These are phyloP conservation scores for Cichorium intybus DNA, from an alignment of 140 eudicot species.

Conservation along the genomic window DNA sequence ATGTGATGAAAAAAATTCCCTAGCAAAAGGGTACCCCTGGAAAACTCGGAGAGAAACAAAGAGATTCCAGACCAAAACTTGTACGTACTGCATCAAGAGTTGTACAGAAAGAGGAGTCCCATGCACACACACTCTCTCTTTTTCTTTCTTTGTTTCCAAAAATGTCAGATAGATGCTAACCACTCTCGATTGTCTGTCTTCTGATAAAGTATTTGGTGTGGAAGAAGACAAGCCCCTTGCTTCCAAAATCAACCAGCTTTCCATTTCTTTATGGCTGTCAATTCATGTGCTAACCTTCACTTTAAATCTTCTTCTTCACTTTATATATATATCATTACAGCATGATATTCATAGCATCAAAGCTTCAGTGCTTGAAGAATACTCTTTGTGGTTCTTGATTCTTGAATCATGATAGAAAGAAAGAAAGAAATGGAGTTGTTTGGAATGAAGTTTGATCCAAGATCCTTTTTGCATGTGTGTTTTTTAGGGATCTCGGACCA, in stretches of 20 bases:
- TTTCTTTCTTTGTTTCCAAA: neutral
- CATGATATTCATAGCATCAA: slow-evolving; percentile 23
- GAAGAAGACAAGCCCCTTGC: slow-evolving; percentile 39
- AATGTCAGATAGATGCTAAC: slow-evolving; percentile 28
- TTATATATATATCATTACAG: slow-evolving; percentile 30
- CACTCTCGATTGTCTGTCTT: slow-evolving; percentile 42
- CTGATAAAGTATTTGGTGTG: slow-evolving; percentile 26
- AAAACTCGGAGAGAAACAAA: slow-evolving; percentile 16
- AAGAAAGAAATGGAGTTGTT: slow-evolving; percentile 48
- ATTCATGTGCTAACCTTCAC: slow-evolving; percentile 38
- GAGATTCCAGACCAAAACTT: slow-evolving; percentile 9
- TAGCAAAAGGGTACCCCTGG: slow-evolving; percentile 31
- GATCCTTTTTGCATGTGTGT: slow-evolving; percentile 36
- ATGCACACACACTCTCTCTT: slow-evolving; percentile 1
- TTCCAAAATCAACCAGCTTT: slow-evolving; percentile 45
- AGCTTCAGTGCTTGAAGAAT: neutral
- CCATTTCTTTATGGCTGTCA: slow-evolving; percentile 38
- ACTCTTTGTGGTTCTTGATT: slow-evolving; percentile 10
- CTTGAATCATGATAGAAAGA: slow-evolving; percentile 15
- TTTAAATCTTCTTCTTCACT: slow-evolving; percentile 17
- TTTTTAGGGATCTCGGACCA: slow-evolving; percentile 64
- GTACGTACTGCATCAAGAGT: slow-evolving; percentile 19
- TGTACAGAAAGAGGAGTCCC: slow-evolving; percentile 28
- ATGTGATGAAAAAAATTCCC: slow-evolving; percentile 24
- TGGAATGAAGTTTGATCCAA: slow-evolving; percentile 83